Conservation (phyloP, 345 rosid species). For the Microthlaspi erraticum region DNA sequence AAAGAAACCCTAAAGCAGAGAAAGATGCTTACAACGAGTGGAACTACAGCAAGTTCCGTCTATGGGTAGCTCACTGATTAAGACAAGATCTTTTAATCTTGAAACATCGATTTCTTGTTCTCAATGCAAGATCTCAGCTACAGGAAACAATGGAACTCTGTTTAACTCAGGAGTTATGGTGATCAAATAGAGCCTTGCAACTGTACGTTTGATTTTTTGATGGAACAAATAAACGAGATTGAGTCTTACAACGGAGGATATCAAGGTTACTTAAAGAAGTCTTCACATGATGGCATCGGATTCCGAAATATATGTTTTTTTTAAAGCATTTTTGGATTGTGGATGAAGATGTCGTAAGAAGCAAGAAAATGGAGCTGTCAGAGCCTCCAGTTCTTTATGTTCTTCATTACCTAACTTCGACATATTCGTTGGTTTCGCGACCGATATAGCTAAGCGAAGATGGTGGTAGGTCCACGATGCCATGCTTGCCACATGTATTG, state of each 20-base stretch:
- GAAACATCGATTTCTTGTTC: slow-evolving; percentile 90
- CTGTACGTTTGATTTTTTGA: slow-evolving; percentile 79
- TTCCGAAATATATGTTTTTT: slow-evolving; percentile 83
- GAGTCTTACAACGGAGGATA: slow-evolving; percentile 93
- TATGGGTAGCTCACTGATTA: slow-evolving; percentile 97
- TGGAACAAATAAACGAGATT: slow-evolving; percentile 84
- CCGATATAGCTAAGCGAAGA: slow-evolving; percentile 75
- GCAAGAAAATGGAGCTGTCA: slow-evolving; percentile 70
- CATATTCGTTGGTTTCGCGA: slow-evolving; percentile 83
- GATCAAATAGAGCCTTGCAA: slow-evolving; percentile 81
- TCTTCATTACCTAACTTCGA: slow-evolving; percentile 87
- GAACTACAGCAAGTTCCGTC: slow-evolving; percentile 95
- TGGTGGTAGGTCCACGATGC: slow-evolving; percentile 98
- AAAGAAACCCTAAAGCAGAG: slow-evolving; percentile 96
- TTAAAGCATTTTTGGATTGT: slow-evolving; percentile 90
- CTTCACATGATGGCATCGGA: slow-evolving; percentile 98
- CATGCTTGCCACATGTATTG: slow-evolving; percentile 78
- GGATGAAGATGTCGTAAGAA: slow-evolving; percentile 69
- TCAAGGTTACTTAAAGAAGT: slow-evolving; percentile 89
- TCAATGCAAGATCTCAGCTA: slow-evolving; percentile 86
- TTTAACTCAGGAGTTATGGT: slow-evolving; percentile 95
- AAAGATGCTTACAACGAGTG: slow-evolving; percentile 95
- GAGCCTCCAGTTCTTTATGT: slow-evolving; percentile 88
- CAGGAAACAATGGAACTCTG: slow-evolving; percentile 83
- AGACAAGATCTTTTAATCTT: slow-evolving; percentile 85